Percentiles rank a stretch among this genome's conserved stretches.
phyloP scores from a whole-genome alignment of 2,329 filamentous ascomycete genomes.

The Neonectria coccinea region DNA sequence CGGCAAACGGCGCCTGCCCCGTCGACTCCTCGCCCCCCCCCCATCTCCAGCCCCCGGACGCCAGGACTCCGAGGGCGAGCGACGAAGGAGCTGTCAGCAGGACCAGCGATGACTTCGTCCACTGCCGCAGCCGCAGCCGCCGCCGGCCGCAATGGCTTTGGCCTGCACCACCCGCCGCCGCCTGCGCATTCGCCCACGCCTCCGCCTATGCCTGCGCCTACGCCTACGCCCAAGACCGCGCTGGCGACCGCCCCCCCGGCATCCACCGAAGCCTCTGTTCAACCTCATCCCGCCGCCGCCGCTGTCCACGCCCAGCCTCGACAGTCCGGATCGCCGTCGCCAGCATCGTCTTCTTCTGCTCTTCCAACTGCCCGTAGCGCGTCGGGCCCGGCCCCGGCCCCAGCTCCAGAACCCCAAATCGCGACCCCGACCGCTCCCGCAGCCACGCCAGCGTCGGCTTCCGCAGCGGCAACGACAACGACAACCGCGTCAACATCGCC shows the following conservation, averaged over 20 bases:
- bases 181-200: constrained; percentile 40
- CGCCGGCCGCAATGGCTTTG: constrained; percentile 51
- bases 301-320: constrained; percentile 23
- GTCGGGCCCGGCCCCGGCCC: constrained; percentile 24
- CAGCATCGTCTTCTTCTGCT: constrained; percentile 12
- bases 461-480: constrained; percentile 20
- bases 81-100: constrained; percentile 68
- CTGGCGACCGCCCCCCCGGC: constrained; percentile 31
- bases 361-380: constrained; percentile 17
- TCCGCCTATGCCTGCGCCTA: constrained; percentile 26
- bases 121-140: constrained; percentile 41
- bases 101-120: constrained; percentile 73
- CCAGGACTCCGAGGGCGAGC: constrained; percentile 44
- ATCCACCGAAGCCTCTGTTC: constrained; percentile 25
- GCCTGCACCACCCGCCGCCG: constrained; percentile 39
- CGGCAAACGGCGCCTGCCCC: constrained; percentile 26
- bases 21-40: constrained; percentile 26
- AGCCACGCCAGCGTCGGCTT: constrained; percentile 26
- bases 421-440: constrained; percentile 34
- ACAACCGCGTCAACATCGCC: constrained; percentile 26
- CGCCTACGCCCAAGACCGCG: constrained; percentile 30
- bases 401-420: constrained; percentile 27
- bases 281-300: constrained; percentile 28
- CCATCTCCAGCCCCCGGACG: constrained; percentile 35
- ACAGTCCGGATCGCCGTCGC: background rate